Conservation (phyloP, 2,329 filamentous ascomycete genomes). For the Hypoxylon sp. region DNA sequence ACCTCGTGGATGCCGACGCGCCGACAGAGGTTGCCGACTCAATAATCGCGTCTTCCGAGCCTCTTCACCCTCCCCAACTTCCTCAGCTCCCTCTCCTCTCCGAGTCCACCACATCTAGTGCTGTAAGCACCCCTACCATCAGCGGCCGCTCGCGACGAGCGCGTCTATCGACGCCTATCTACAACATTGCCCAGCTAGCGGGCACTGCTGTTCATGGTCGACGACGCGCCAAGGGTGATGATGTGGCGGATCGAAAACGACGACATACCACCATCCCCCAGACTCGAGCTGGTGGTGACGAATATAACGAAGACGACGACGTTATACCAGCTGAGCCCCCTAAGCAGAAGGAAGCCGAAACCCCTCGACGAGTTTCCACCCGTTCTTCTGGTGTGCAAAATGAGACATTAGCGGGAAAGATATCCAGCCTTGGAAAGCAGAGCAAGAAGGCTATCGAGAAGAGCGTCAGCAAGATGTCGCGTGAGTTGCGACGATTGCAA, state of each 20-base stretch:
- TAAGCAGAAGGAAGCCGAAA: conserved; percentile 45
- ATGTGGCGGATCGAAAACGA: conserved; percentile 55
- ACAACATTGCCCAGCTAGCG: conserved; percentile 71
- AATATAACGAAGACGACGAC: conserved; percentile 34
- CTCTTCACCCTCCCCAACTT: conserved; percentile 12
- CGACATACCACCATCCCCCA: conserved; percentile 55
- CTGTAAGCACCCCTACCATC: conserved; percentile 46
- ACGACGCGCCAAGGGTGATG: conserved; percentile 61
- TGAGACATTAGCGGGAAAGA: conserved; percentile 57
- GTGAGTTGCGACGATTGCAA: conserved; percentile 67
- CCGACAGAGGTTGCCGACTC: conserved; percentile 39
- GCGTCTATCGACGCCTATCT: conserved; percentile 65
- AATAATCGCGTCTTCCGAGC: conserved; percentile 39
- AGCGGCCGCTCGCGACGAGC: conserved; percentile 64
- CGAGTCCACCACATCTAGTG: conserved; percentile 31
- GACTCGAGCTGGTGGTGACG: conserved; percentile 44
- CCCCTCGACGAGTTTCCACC: conserved; percentile 53
- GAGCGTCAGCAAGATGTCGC: conserved; percentile 56
- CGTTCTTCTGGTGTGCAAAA: conserved; percentile 55
- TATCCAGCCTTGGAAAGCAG: conserved; percentile 68
- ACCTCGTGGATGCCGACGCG: conserved; percentile 38
- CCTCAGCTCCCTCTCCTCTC: conserved; percentile 17
- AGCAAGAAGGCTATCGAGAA: conserved; percentile 63
- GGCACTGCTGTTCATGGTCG: conserved; percentile 70
- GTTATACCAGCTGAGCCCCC: conserved; percentile 2